Evolutionary conservation across 495 filamentous ascomycete species (phyloP).

Genomic region (Tetracladium marchalianum): DNA sequence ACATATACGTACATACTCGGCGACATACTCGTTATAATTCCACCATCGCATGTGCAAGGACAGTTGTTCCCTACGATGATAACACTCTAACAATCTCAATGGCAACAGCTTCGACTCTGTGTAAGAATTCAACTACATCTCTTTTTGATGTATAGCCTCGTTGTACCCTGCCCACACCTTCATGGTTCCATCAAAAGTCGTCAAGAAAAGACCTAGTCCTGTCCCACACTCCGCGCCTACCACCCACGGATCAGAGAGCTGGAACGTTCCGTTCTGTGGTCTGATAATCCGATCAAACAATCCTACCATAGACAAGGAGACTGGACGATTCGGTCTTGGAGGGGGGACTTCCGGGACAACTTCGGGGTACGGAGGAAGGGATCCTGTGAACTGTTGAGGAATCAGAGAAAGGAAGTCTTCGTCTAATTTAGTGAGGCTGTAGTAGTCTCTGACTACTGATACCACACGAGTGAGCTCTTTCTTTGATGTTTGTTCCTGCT

Average conservation of each 20-base stretch:
- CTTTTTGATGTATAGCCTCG: constrained; percentile 25
- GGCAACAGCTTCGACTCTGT: too few species aligned
- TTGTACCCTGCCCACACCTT: constrained; percentile 30
- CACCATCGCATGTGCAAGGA: too few species aligned
- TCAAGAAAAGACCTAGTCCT: constrained; percentile 29
- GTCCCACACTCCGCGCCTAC: constrained; percentile 29
- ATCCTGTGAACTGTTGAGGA: background rate
- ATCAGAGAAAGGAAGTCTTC: constrained; percentile 8
- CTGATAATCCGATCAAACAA: constrained; percentile 21
- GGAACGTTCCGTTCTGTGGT: constrained; percentile 18
- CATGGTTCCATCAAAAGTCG: constrained; percentile 25
- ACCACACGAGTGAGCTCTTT: constrained; percentile 11
- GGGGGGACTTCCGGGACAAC: constrained; percentile 16
- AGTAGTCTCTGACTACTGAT: constrained; percentile 19
- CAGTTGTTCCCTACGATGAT: too few species aligned
- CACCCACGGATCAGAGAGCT: constrained; percentile 28
- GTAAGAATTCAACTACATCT: constrained; percentile 23
- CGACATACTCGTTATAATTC: too few species aligned
- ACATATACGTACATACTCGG: too few species aligned
- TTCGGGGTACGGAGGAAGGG: constrained; percentile 13
- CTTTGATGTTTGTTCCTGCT: background rate
- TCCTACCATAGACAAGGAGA: constrained; percentile 31
- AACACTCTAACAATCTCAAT: too few species aligned
- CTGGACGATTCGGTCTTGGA: constrained; percentile 23
- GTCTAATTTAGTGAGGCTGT: constrained; percentile 19